Base-by-base conservation (phyloP, 805 yeast genomes). In the Myxozyma udenii region DNA sequence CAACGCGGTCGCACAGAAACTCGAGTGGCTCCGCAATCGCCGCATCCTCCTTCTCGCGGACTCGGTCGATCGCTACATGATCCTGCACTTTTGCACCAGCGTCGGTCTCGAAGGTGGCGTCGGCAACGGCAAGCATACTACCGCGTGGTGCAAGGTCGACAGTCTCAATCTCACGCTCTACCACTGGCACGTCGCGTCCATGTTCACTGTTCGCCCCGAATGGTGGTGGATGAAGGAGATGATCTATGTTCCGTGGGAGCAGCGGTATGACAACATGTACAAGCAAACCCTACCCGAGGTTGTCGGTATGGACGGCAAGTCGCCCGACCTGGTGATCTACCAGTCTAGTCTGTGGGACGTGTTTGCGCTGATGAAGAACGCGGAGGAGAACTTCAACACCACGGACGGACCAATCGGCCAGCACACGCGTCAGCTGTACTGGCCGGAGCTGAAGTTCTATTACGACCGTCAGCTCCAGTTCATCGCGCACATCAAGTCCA, bases 121-220 rank as follows among this genome's bases (percentile, higher is more conserved):
- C 23, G 54, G 50, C 11, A 30, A 26, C 12, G 46, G 33, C 7
- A 41, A 22, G 22, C 59, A 55, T 19, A 47, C 58, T 19, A 48
- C 51, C 11, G 42, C 58, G 24, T 18, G 30, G 30, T 55, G 59
- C 46, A 24, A 18, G 24, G 36, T 55, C 19, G 51, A 53, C 1
- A 39, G 26, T 16, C 28, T 55, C 28, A 55, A 55, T 46, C 41
- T 55, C 35, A 55, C 59, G 4, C 16, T 55, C 37, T 16, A 19
- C 28, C 59, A 55, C 42, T 55, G 59, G 59, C 58, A 55, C 33
- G 16, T 55, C 25, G 44, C 59, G 6, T 45, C 49, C 19, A 33
- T 35, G 42, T 24, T 38, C 36, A 39, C 51, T 22, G n/a, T 18
- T 7, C 42, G 39, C 9, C 59, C 59, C 5, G 42, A 44, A 11